phyloP scores from a whole-genome alignment of 441 rosid genomes.

The Geranium incanum region DNA sequence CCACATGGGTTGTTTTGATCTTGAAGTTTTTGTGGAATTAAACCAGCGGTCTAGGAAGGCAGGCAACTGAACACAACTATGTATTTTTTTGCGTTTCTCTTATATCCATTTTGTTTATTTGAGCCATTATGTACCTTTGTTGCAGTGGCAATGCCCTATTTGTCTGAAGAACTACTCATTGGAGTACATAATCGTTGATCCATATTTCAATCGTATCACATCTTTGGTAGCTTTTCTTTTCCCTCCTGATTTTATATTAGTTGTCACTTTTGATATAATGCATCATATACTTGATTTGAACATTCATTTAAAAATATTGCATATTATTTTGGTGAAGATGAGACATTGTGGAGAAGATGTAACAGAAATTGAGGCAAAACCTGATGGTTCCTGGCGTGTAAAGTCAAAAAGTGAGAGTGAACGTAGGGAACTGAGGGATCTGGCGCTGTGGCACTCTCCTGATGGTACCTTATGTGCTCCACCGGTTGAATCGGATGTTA shows the following conservation, averaged over 20 bases:
- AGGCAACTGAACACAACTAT: conserved; percentile 24
- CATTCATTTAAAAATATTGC: not conserved
- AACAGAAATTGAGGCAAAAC: conserved; percentile 85
- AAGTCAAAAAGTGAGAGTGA: conserved; percentile 72
- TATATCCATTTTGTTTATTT: conserved; percentile 15
- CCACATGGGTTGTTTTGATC: conserved; percentile 98
- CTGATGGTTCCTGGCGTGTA: conserved; percentile 98
- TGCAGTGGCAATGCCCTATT: conserved; percentile 99
- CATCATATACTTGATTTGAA: conserved; percentile 1
- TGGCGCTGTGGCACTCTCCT: conserved; percentile 74
- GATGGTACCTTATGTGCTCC: conserved; percentile 49
- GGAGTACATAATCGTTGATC: conserved; percentile 80
- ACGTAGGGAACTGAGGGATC: conserved; percentile 72
- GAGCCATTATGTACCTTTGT: conserved; percentile 20
- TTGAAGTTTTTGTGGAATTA: conserved; percentile 90
- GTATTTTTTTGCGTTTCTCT: conserved; percentile 3
- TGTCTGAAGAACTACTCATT: conserved; percentile 87
- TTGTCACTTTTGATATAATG: not conserved
- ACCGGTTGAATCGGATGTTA: conserved; percentile 34
- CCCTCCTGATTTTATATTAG: conserved; percentile 1
- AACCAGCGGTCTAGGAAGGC: conserved; percentile 99
- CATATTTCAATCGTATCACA: conserved; percentile 83
- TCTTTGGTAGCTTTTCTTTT: conserved; percentile 49
- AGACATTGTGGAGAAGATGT: conserved; percentile 77
- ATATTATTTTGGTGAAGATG: conserved; percentile 48